These are phyloP conservation scores for Thraustochytrium striatum DNA, from an alignment of 352 stramenopile species.

Conservation along the genomic window DNA sequence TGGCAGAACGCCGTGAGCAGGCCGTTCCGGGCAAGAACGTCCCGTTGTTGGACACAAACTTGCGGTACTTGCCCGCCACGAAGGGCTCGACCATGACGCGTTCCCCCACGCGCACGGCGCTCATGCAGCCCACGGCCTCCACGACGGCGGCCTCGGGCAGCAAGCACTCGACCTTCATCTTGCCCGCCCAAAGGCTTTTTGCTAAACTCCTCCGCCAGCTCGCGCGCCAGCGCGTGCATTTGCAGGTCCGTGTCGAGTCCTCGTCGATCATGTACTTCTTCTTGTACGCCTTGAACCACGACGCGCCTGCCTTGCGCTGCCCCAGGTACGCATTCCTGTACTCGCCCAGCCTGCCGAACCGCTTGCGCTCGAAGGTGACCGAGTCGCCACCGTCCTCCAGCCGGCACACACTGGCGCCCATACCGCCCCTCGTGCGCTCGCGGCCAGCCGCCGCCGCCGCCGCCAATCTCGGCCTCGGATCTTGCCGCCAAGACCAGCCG, in stretches of 20 bases:
- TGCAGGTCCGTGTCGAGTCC: constrained; percentile 9
- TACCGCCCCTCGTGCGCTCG: no score
- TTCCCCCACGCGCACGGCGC: background rate
- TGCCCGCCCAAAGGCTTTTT: background rate
- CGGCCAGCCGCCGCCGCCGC: no score
- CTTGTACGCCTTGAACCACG: constrained; percentile 22
- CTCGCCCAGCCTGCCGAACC: constrained; percentile 2
- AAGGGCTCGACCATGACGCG: background rate
- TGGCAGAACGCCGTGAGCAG: constrained; percentile 6
- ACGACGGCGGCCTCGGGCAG: background rate
- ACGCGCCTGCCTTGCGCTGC: background rate
- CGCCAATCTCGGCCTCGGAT: no score
- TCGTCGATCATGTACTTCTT: background rate
- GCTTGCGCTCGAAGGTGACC: background rate
- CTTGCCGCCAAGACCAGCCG: no score
- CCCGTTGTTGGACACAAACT: constrained; percentile 42
- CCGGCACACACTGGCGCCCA: constrained; percentile 31
- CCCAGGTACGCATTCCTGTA: constrained; percentile 15
- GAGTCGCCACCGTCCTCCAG: background rate
- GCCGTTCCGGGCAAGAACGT: background rate
- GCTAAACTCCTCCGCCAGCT: background rate
- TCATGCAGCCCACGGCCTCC: background rate
- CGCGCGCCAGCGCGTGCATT: background rate
- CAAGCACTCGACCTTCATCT: background rate
- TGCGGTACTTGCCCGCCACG: constrained; percentile 4